Evolutionary conservation across 108 stramenopile genomes (phyloP), one percentile per base, ranked within the genome.

Genomic region (Stephanodiscus triporus): DNA sequence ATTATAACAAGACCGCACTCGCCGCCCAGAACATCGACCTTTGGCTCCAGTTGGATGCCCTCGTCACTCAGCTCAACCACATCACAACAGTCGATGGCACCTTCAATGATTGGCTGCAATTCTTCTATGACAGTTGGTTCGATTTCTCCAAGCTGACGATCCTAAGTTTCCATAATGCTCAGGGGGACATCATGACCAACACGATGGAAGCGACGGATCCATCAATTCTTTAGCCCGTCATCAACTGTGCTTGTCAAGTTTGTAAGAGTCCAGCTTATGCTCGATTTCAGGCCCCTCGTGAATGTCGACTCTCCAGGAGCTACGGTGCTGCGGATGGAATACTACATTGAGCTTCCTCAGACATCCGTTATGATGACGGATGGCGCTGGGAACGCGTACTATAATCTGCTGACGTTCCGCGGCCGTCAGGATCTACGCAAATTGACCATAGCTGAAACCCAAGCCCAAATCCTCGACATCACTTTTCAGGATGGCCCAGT

Each of bases 301-400:
- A 34, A 6, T 17, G 17, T 38, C n/a, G 2, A 17, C 19, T 2
- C 26, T 2, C 58, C 37, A 1, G 58, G 58, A 2, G 0, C 9
- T 4, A 59, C 58, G 4, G 19, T 19, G 3, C 30, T 59, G 5
- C 36, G 16, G 5, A 6, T 38, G 16, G n/a, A 37, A 0, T 59
- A 59, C 29, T 59, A 59, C 16, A 59, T 59, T 6, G 58, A 59
- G 19, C 16, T 59, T 2, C 58, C 58, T 8, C 58, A 38, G 34
- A 38, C 37, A 0, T 59, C n/a, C n/a, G n/a, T n/a, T n/a, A n/a
- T n/a, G n/a, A n/a, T n/a, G n/a, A n/a, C n/a, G n/a, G n/a, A n/a
- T n/a, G n/a, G n/a, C n/a, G n/a, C n/a, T n/a, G n/a, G n/a, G n/a
- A n/a, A n/a, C n/a, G n/a, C n/a, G n/a, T n/a, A n/a, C n/a, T n/a